Evolutionary conservation across 805 yeast genomes (phyloP), one percentile per base, ranked within the genome.

Genomic region (Blastobotrys attinorum): DNA sequence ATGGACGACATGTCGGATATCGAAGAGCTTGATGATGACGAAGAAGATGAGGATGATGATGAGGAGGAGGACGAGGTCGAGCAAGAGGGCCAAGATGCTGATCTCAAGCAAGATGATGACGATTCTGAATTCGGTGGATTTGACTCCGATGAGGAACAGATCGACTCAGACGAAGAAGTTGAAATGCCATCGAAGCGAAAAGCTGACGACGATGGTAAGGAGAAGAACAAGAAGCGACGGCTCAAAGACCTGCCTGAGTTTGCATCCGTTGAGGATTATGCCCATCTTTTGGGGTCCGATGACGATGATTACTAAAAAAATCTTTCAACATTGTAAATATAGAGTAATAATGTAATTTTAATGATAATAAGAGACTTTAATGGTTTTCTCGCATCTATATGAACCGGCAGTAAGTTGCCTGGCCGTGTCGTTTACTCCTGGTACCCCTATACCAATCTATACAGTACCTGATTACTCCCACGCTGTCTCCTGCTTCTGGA

Each of bases 261-360:
- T 67, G 97, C 96, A 1, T 80, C 88, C 37, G 95, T 80, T 7
- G 96, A 84, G 34, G 95, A 84, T 48, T 88, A 87, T 59, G 81
- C 90, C 22, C 71, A 84, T 58, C 81, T 79, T 53, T 65, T 84
- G 60, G 71, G 71, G 22, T 84, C 81, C 22, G 83, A 77, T 41
- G 84, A 79, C 39, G 73, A 65, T 33, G 55, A 53, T 27, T 48
- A 47, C 10, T 32, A 32, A 11, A 8, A 3, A 4, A 36, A n/a
- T n/a, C n/a, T n/a, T n/a, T n/a, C n/a, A n/a, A n/a, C n/a, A 36
- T 21, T 21, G 27, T 36, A 20, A 13, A 35, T 13, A 13, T 31
- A 11, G 8, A 15, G 8, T 15, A 31, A 31, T 31, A 13, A 15
- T 31, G n/a, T n/a, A 6, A 13, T 31, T 6, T 15, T 31, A 6